These are phyloP conservation scores for Lentithecium fluviatile DNA, from an alignment of 495 filamentous ascomycete genomes.

Conservation along the genomic window DNA sequence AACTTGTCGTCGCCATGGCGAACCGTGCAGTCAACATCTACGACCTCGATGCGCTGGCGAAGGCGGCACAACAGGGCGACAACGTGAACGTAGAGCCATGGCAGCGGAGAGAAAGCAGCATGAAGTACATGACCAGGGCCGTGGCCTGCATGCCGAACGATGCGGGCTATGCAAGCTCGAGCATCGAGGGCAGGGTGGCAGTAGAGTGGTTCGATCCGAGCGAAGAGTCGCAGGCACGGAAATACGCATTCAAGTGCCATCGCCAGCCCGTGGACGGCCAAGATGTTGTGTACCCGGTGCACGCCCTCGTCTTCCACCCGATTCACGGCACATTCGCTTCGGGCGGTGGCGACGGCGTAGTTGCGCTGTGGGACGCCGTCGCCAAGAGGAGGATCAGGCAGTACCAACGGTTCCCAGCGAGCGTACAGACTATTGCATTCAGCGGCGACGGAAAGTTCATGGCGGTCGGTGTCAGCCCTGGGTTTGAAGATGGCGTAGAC, in stretches of 20 bases:
- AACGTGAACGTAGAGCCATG: constrained; percentile 67
- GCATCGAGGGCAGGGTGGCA: constrained; percentile 89
- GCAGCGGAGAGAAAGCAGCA: constrained; percentile 84
- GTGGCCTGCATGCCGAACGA: constrained; percentile 97
- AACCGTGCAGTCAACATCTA: constrained; percentile 88
- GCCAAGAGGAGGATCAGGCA: constrained; percentile 87
- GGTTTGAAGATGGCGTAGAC: constrained; percentile 89
- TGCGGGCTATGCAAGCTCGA: constrained; percentile 80
- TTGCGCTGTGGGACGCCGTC: constrained; percentile 93
- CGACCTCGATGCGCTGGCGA: constrained; percentile 68
- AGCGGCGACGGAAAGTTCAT: constrained; percentile 77
- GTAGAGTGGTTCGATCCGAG: constrained; percentile 97
- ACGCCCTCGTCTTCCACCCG: constrained; percentile 90
- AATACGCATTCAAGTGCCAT: constrained; percentile 99
- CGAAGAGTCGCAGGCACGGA: constrained; percentile 77
- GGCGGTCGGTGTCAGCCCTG: constrained; percentile 80
- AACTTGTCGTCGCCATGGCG: constrained; percentile 94
- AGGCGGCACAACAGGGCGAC: constrained; percentile 52
- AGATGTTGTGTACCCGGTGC: constrained; percentile 93
- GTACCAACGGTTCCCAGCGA: constrained; percentile 78
- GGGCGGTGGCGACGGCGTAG: constrained; percentile 89
- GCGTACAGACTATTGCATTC: constrained; percentile 75
- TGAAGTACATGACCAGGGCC: constrained; percentile 93
- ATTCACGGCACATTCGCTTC: constrained; percentile 87
- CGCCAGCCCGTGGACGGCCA: constrained; percentile 65